Evolutionary conservation across 1,139 yeast species (phyloP).

Genomic region (Nakaseomyces uthaithaninus): DNA sequence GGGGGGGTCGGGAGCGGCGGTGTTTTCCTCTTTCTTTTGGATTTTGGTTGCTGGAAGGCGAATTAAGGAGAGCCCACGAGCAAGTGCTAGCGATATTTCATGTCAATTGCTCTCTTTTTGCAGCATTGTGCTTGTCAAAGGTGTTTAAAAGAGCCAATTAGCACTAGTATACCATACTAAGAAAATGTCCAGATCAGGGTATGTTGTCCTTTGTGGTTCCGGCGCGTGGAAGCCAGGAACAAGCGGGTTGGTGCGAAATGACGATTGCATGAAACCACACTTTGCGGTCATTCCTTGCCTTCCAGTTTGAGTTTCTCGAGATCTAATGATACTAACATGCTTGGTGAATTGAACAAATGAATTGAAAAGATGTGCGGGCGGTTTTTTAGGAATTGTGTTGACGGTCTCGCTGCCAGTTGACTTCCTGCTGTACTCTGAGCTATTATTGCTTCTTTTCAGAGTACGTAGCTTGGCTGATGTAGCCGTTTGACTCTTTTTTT

Average conservation of each 20-base stretch:
- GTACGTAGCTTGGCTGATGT: too few species aligned
- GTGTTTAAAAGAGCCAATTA: background rate
- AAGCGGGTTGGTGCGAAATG: background rate
- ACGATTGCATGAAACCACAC: background rate
- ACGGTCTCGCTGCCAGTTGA: background rate
- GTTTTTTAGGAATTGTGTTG: background rate
- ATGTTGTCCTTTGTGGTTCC: too few species aligned
- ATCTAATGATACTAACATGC: background rate
- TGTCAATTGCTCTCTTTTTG: background rate
- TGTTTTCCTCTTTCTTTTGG: too few species aligned
- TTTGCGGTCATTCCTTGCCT: background rate
- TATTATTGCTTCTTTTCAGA: too few species aligned
- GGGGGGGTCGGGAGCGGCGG: too few species aligned
- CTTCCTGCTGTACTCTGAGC: background rate
- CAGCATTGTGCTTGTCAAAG: background rate
- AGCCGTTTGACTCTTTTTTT: background rate
- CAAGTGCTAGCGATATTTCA: background rate
- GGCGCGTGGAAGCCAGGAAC: too few species aligned
- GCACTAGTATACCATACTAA: constrained; percentile 1
- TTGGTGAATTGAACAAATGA: background rate
- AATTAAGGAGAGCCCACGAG: constrained; percentile 1
- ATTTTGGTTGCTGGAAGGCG: background rate
- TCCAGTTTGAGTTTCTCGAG: background rate
- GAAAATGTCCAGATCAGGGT: constrained; percentile 27
- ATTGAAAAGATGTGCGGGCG: background rate